Conservation (phyloP, 2,329 filamentous ascomycete species). For the Colletotrichum cuscutae region DNA sequence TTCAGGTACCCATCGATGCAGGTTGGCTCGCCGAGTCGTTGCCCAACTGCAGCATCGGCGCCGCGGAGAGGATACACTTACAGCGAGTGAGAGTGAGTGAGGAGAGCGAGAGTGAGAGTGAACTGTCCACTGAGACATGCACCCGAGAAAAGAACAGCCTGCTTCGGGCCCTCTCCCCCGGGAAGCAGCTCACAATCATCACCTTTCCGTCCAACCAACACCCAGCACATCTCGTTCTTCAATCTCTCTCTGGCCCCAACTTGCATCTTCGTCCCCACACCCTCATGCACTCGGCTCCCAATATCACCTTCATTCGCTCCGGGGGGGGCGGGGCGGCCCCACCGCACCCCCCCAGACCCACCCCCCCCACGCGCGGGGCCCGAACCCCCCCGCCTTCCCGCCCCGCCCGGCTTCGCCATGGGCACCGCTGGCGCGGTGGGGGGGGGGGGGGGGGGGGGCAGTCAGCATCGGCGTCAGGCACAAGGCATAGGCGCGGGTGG, state of each 20-base stretch:
- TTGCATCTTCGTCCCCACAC: conserved; percentile 7
- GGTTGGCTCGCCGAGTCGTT: conserved; percentile 1
- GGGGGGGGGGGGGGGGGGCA: background rate
- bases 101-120: background rate
- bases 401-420: no score
- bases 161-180: background rate
- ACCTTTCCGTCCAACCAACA: conserved; percentile 22
- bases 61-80: no score
- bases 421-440: no score
- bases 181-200: background rate
- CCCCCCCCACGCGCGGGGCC: no score
- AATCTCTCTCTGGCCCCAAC: conserved; percentile 6
- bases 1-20: conserved; percentile 13
- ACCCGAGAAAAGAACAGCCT: conserved; percentile 1
- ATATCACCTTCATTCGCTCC: conserved; percentile 17
- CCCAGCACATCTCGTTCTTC: conserved; percentile 1
- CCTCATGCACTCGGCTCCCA: conserved; percentile 19
- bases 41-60: background rate
- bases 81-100: background rate
- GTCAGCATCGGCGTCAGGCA: conserved; percentile 13
- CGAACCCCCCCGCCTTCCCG: no score
- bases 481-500: background rate
- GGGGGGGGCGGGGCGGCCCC: no score
- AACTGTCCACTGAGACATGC: conserved; percentile 20
- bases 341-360: no score